These are phyloP conservation scores for Beauveria sp. DNA, from an alignment of 2,329 filamentous ascomycete genomes.

Conservation along the genomic window DNA sequence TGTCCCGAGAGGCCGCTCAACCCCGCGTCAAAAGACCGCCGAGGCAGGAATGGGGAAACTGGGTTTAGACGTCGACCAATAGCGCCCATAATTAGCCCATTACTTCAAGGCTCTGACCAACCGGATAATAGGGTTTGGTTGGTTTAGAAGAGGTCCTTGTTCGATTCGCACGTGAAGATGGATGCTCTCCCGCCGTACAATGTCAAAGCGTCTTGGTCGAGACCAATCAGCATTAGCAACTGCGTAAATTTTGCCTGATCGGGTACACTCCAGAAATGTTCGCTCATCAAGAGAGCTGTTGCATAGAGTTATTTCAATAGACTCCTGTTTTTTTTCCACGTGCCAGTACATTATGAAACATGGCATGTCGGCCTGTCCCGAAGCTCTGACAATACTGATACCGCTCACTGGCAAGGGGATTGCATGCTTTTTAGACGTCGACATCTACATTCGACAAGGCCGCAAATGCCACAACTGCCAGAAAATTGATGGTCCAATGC, in stretches of 20 bases:
- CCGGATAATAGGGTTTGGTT: neutral
- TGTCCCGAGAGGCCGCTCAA: slow-evolving; percentile 8
- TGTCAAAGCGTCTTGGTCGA: neutral
- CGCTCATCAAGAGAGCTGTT: neutral
- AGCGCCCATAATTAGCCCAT: neutral
- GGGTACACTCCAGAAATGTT: neutral
- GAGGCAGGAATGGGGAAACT: neutral
- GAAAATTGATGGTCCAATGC: neutral
- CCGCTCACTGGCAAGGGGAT: neutral
- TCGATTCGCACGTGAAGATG: slow-evolving; percentile 1
- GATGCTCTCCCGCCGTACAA: neutral
- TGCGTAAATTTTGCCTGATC: neutral
- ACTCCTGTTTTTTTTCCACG: neutral
- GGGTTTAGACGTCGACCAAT: neutral
- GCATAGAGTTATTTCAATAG: neutral
- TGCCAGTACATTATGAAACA: neutral
- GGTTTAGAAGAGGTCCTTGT: neutral
- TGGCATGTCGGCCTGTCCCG: neutral
- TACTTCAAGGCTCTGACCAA: neutral
- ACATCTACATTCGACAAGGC: neutral
- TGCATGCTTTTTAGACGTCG: neutral
- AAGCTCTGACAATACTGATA: neutral
- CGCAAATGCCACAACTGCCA: neutral
- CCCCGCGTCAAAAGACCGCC: neutral
- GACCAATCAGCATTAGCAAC: neutral